phyloP scores from a whole-genome alignment of 78 protist genomes.

The Trichosphaerium sp. region DNA sequence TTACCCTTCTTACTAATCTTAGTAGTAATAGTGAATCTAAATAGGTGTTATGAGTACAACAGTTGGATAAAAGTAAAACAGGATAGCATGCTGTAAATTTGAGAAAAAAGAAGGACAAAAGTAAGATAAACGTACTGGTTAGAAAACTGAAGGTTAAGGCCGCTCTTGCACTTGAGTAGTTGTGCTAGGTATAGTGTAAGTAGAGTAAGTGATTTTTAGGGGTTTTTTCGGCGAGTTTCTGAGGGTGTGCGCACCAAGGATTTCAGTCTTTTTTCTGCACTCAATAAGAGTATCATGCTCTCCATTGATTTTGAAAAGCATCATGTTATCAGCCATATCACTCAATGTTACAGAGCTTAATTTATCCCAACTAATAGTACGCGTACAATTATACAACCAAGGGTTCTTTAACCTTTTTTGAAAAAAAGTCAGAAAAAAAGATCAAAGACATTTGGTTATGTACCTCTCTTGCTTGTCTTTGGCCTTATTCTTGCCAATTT shows the following conservation, averaged over 20 bases:
- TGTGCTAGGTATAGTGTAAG: too few species aligned
- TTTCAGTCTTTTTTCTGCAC: conserved; percentile 47
- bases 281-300: conserved; percentile 44
- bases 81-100: too few species aligned
- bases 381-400: conserved; percentile 36
- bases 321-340: conserved; percentile 19
- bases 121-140: too few species aligned
- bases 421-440: background rate
- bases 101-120: too few species aligned
- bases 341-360: conserved; percentile 8
- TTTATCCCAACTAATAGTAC: conserved; percentile 2
- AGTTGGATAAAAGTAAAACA: too few species aligned
- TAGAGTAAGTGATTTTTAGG: too few species aligned
- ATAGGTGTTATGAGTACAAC: too few species aligned
- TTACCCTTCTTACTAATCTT: too few species aligned
- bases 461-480: conserved; percentile 26
- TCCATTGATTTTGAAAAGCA: conserved; percentile 11
- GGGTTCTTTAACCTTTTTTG: conserved; percentile 35
- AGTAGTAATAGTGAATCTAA: too few species aligned
- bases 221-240: too few species aligned
- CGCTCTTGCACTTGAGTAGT: too few species aligned
- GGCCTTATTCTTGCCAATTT: conserved; percentile 51
- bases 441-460: background rate
- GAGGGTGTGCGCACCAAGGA: conserved; percentile 23
- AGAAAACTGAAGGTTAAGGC: too few species aligned